A percentile compares a stretch with the other conserved stretches of the same genome.
These are phyloP conservation scores for Pseudocercospora eumusae DNA, from an alignment of 2,329 filamentous ascomycete species.

Conservation along the genomic window DNA sequence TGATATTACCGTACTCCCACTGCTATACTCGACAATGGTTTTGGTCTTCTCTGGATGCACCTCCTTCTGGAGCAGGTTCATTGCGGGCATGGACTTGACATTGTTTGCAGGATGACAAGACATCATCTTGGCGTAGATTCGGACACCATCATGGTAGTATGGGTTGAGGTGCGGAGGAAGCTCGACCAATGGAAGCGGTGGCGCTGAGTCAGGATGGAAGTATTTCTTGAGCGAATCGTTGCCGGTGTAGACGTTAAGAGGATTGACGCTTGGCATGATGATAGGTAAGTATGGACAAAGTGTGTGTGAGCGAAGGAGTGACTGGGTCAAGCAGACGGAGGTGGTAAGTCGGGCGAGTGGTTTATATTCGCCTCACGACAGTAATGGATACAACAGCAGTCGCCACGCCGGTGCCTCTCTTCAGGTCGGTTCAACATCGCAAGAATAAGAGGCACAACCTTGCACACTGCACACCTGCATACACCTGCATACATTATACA, in stretches of 20 bases:
- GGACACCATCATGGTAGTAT: conserved; percentile 58
- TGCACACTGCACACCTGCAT: not conserved
- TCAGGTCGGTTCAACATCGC: not conserved
- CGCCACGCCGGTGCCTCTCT: not conserved
- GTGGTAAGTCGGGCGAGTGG: not conserved
- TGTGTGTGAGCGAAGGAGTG: not conserved
- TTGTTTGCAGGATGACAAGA: conserved; percentile 65
- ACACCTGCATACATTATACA: too few relatives aligned
- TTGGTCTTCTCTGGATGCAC: conserved; percentile 41
- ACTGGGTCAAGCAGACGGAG: not conserved
- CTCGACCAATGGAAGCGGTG: conserved; percentile 63
- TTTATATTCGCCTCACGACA: not conserved
- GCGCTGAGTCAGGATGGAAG: conserved; percentile 60
- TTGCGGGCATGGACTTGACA: conserved; percentile 60
- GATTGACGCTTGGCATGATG: conserved; percentile 13
- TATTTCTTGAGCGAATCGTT: conserved; percentile 60
- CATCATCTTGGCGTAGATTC: conserved; percentile 68
- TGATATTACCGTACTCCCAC: conserved; percentile 63
- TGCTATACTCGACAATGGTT: conserved; percentile 62
- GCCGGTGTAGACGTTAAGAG: conserved; percentile 59
- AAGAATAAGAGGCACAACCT: not conserved
- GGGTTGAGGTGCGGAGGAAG: conserved; percentile 60
- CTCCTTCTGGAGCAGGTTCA: conserved; percentile 24
- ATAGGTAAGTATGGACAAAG: not conserved
- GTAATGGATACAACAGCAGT: conserved; percentile 15